Conservation (phyloP, 345 rosid species). For the Populus deltoides region DNA sequence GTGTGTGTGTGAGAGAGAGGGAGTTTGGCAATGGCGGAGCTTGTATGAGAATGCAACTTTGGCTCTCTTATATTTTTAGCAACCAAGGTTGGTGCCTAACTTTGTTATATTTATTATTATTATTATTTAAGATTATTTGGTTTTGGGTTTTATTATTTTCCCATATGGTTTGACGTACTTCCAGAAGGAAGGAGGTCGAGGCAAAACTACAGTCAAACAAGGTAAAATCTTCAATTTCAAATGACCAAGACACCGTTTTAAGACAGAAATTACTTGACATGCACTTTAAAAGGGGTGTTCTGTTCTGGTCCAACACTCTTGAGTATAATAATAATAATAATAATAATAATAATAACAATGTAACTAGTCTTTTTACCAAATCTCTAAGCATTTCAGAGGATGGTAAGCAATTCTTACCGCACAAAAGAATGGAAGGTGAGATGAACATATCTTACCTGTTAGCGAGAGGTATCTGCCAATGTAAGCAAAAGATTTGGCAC, state of each 20-base stretch:
- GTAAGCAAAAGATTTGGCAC: slow-evolving; percentile 49
- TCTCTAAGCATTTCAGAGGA: background rate
- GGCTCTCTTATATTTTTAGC: slow-evolving; percentile 25
- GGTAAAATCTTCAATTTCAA: slow-evolving; percentile 22
- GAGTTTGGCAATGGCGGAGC: slow-evolving; percentile 8
- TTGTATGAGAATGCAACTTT: slow-evolving; percentile 38
- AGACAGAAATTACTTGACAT: too few relatives aligned
- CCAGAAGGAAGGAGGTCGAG: slow-evolving; percentile 20
- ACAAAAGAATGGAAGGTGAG: slow-evolving; percentile 53
- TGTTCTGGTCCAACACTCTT: too few relatives aligned
- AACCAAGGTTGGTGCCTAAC: slow-evolving; percentile 44
- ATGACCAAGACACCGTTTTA: background rate
- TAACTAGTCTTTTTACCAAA: background rate
- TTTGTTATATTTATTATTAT: slow-evolving; percentile 5
- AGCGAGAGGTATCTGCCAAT: slow-evolving; percentile 33
- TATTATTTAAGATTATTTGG: background rate
- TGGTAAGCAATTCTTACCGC: slow-evolving; percentile 23
- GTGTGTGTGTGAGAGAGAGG: slow-evolving; percentile 1
- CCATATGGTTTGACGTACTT: background rate
- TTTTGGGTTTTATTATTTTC: background rate
- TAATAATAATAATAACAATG: background rate
- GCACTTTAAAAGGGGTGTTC: too few relatives aligned
- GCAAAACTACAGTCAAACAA: slow-evolving; percentile 11
- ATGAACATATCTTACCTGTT: slow-evolving; percentile 23
- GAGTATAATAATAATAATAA: too few relatives aligned